Evolutionary conservation across 768 basidiomycete species (phyloP), one percentile per base, ranked within the genome.

Genomic region (Suillus subluteus): DNA sequence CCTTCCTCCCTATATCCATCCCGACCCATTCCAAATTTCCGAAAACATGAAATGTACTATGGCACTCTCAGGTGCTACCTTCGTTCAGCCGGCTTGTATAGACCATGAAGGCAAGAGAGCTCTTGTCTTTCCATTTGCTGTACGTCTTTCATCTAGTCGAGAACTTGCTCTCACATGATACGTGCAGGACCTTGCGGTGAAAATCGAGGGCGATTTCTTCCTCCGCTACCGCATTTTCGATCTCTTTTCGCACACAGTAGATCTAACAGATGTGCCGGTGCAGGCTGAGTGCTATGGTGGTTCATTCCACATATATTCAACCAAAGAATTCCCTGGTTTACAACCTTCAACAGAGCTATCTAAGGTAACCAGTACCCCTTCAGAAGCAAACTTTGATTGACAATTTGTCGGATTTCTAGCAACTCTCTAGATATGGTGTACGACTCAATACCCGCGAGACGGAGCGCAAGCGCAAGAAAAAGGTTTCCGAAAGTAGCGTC

Each of bases 161-260:
- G 6, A 23, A 5, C 12, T 69, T 43, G 32, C 30, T 69, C 68
- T 54, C 62, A 50, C 55, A 44, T 41, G 50, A 6, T 32, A 16
- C 11, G 9, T 68, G 18, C 13, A 91, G 91, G 90, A 91, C 66
- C 76, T 91, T 30, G 88, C 91, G 18, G 89, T 91, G 65, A 84
- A 84, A 72, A 79, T 82, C 40, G 88, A 89, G 74, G 90, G 90
- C 41, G 82, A 81, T 40, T 92, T 91, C 74, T 82, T 87, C 70
- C 79, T 91, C 66, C 86, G 91, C n/a, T 92, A 91, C 73, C 85
- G 91, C 66, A 82, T 83, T 59, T 90, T 91, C 76, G 88, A 91
- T 74, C 79, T 92, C 75, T 83, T 75, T 80, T 85, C 71, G 61
- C 71, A 65, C 68, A 72, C 67, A 59, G 72, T 67, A 78, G 65